Conservation (phyloP, 148 eudicot species). For the Gaultheria prostrata region DNA sequence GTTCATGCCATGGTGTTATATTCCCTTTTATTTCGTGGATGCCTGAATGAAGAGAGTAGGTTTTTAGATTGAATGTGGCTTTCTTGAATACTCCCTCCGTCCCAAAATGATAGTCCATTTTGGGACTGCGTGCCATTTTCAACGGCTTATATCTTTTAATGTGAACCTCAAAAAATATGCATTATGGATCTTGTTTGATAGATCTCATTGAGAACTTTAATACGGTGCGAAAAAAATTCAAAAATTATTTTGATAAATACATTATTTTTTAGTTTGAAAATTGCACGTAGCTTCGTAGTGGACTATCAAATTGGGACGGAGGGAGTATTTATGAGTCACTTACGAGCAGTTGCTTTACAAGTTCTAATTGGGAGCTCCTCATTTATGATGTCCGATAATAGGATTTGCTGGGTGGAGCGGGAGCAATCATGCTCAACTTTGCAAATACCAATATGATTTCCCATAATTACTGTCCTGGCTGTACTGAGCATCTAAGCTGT, state of each 20-base stretch:
- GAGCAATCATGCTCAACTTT: conserved; percentile 1
- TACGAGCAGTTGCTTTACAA: not conserved
- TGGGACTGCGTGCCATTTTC: too few relatives aligned
- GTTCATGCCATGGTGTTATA: not conserved
- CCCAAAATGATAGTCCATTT: too few relatives aligned
- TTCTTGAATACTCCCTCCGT: too few relatives aligned
- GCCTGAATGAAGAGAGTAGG: not conserved
- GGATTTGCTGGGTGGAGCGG: not conserved
- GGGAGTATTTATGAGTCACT: not conserved
- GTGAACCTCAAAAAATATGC: too few relatives aligned
- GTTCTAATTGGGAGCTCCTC: not conserved
- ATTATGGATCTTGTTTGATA: too few relatives aligned
- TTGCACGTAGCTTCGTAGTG: too few relatives aligned
- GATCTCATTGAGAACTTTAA: too few relatives aligned
- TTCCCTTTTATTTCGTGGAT: not conserved
- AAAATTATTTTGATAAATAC: too few relatives aligned
- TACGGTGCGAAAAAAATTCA: too few relatives aligned
- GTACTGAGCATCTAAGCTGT: not conserved
- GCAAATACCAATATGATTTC: not conserved
- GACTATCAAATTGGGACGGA: too few relatives aligned
- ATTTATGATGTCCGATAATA: not conserved
- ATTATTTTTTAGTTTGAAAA: too few relatives aligned
- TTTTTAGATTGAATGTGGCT: not conserved
- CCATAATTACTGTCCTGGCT: not conserved
- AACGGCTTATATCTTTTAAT: too few relatives aligned